Evolutionary conservation across 192 early-diverging fungal genomes (phyloP), one percentile per base, ranked within the genome.

Genomic region (Phycomyces blakesleeanus): DNA sequence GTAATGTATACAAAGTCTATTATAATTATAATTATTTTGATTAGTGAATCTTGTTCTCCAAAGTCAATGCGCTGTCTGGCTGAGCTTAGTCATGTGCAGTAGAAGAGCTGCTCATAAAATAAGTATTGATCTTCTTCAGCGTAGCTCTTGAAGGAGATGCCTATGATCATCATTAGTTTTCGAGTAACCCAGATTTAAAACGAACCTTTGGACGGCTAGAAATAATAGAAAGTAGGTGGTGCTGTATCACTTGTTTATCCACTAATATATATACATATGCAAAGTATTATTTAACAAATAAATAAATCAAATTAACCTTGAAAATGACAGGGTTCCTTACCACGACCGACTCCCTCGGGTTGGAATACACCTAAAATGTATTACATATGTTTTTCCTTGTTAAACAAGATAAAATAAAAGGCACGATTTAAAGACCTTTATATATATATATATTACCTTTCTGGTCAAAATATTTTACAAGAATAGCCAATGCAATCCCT

Each of bases 61-160:
- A 56, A 37, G 9, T n/a, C 55, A n/a, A 12, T n/a, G 29, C 16
- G 20, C 60, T n/a, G n/a, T n/a, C 69, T 24, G 74, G 69, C 21
- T 62, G 71, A 42, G 67, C 63, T 40, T 72, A 63, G 10, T 56
- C 55, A 56, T 56, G 55, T 37, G 29, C n/a, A 11, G 38, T 34
- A 25, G 24, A 24, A 34, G 66, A 59, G 14, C 74, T 70, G 42
- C 81, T 82, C 77, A 89, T 84, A 58, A 93, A 93, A 71, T 77
- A 83, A 0, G 80, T 79, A 59, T 91, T 90, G 51, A 93, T 71
- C 61, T 84, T 89, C 67, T 91, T 89, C 22, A 93, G 70, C 21
- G 90, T 93, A 8, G 85, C 88, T 20, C 90, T 79, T 6, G 89
- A 84, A 11, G 89, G 91, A 38, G 84, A 78, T 1, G 91, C 85